Evolutionary conservation across 257 asterid genomes (phyloP), one percentile per base, ranked within the genome.

Genomic region (Salvia splendens): DNA sequence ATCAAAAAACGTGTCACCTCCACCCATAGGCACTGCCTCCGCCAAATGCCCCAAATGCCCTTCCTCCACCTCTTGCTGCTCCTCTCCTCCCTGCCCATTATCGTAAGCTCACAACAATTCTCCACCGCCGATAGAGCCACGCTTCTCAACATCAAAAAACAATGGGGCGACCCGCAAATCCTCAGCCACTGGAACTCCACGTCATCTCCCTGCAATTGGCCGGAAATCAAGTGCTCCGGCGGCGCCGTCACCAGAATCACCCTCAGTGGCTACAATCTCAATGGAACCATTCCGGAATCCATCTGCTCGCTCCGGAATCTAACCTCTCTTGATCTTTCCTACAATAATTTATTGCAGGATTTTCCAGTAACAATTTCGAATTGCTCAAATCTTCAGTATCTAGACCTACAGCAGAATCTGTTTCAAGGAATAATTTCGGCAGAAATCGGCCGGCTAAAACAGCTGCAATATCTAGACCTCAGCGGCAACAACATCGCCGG

Each of bases 401-500:
- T 92, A 7, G 82, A 89, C 80, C 80, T 92, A 28, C 81, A 96
- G 3, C 95, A 87, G 59, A 92, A 92, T 73, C 4, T 1, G 8
- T 75, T 87, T 28, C 82, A 80, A 1, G 96, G 96, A 62, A 47
- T 69, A 35, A 77, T 92, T 66, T 95, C 97, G 59, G 71, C 56
- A 41, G 78, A 73, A 11, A 81, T 92, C 6, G 81, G 81, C 74
- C 59, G 49, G 78, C 81, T 92, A 40, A 33, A 50, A 12, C 64
- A 77, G 17, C 87, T 92, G 8, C 73, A 62, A 20, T 15, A 67
- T 69, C 84, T 92, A 61, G 85, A 87, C 40, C 72, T 92, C 61
- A 50, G 84, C 58, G 82, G 66, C 9, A 92, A 92, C 71, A 86
- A 89, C 68, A 81, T 92, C 88, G 80, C 89, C 70, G 98, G 97